These are phyloP conservation scores for Byssochlamys sp. DNA, from an alignment of 2,329 filamentous ascomycete species.

Conservation along the genomic window DNA sequence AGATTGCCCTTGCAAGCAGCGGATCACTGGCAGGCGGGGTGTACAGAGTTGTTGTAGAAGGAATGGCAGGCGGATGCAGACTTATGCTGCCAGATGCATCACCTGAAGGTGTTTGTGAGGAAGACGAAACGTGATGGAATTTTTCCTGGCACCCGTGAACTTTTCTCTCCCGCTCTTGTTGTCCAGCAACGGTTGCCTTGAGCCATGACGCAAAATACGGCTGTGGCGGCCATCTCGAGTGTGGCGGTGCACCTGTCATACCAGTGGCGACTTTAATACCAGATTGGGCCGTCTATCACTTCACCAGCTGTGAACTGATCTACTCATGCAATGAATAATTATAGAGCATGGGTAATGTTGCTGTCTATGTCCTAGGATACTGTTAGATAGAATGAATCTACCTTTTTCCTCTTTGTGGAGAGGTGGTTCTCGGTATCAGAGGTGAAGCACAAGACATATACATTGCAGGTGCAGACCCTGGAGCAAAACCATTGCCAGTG, in stretches of 20 bases:
- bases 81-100: background rate
- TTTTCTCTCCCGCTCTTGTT: slow-evolving; percentile 5
- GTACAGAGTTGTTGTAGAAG: background rate
- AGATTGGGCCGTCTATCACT: too few species aligned
- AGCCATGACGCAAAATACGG: slow-evolving; percentile 4
- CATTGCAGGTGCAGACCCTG: background rate
- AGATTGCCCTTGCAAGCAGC: slow-evolving; percentile 15
- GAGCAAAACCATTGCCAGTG: background rate
- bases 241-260: slow-evolving; percentile 4
- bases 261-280: background rate
- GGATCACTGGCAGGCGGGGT: slow-evolving; percentile 4
- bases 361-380: background rate
- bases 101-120: background rate
- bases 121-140: background rate
- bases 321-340: background rate
- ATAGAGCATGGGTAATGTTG: background rate
- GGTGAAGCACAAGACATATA: background rate
- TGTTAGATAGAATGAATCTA: background rate
- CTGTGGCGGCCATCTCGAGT: background rate
- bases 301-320: background rate
- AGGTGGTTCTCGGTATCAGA: background rate
- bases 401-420: background rate
- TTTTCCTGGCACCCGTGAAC: background rate
- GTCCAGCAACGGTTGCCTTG: slow-evolving; percentile 7
- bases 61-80: background rate